Evolutionary conservation across 2,329 filamentous ascomycete genomes (phyloP), one percentile per base, ranked within the genome.

Genomic region (Colletotrichum sp.): DNA sequence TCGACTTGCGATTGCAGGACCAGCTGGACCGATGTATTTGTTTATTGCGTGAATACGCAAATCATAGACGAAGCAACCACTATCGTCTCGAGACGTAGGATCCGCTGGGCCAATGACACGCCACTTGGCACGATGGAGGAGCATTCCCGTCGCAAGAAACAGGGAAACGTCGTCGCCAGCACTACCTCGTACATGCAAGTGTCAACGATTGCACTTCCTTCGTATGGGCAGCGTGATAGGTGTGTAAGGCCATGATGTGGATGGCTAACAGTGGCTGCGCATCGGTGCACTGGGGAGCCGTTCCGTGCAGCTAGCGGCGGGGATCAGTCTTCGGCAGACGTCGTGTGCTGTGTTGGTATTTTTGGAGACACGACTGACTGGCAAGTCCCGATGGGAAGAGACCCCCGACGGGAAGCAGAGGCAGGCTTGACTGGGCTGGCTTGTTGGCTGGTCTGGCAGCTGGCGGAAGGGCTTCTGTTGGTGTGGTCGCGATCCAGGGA

Each of bases 311-410:
- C 24, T 59, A 65, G 67, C 44, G 59, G 59, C 59, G 39, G 67
- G 59, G 59, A 36, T n/a, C 68, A 75, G 60, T 24, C 52, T 72
- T 63, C 68, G 66, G 71, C 71, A 73, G 71, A 70, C 39, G 44
- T 44, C 5, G 26, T 30, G 21, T 28, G 34, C 18, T 32, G 34
- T 6, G 30, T 13, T 68, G 52, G 52, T 57, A 30, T 72, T 68
- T 65, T 63, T 73, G 65, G 71, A 30, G 55, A 6, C 36, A 32
- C 57, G 30, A 73, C 28, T 63, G 64, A 30, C 60, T 71, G 67
- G 59, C 67, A 71, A 70, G 60, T 71, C 18, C 60, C 67, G 59
- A 71, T 13, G 60, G 26, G 26, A 65, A 0, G 24, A 62, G 63
- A 52, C 18, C 39, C 39, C 39, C 39, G 44, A 49, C n/a, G 57